Percentiles rank a stretch among this genome's conserved stretches.
phyloP scores from a whole-genome alignment of 768 basidiomycete species.

The Termitomyces sp. region DNA sequence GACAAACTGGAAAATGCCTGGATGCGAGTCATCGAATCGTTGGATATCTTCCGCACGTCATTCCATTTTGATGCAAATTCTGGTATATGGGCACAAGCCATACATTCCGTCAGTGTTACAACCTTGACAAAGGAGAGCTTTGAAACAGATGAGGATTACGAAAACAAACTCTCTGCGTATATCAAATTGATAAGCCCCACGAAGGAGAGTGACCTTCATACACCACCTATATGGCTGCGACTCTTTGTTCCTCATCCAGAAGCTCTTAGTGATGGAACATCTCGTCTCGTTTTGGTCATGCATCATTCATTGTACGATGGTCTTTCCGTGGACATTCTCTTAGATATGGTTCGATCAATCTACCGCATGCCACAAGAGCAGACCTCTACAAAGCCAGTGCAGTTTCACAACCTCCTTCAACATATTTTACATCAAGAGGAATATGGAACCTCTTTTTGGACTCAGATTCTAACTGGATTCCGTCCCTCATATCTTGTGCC shows the following conservation, averaged over 20 bases:
- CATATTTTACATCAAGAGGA: conserved; percentile 32
- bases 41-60: conserved; percentile 42
- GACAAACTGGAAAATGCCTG: conserved; percentile 30
- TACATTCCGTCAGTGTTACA: conserved; percentile 18
- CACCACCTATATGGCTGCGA: conserved; percentile 27
- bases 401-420: conserved; percentile 34
- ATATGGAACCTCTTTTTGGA: conserved; percentile 34
- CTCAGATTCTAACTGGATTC: conserved; percentile 19
- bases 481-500: conserved; percentile 15
- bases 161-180: conserved; percentile 12
- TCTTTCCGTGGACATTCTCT: conserved; percentile 30
- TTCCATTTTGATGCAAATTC: conserved; percentile 37
- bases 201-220: conserved; percentile 20
- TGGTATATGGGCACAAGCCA: conserved; percentile 29
- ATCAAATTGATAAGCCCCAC: conserved; percentile 15
- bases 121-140: conserved; percentile 18
- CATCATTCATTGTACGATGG: conserved; percentile 49
- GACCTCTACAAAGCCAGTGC: conserved; percentile 17
- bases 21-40: conserved; percentile 22
- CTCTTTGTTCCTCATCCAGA: conserved; percentile 15
- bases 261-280: neutral
- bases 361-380: conserved; percentile 21
- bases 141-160: conserved; percentile 15
- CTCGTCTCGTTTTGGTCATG: conserved; percentile 32
- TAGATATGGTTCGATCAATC: conserved; percentile 24